Base-by-base conservation (phyloP, 176 grass and related monocot genomes). In the Cenchrus purpureus region DNA sequence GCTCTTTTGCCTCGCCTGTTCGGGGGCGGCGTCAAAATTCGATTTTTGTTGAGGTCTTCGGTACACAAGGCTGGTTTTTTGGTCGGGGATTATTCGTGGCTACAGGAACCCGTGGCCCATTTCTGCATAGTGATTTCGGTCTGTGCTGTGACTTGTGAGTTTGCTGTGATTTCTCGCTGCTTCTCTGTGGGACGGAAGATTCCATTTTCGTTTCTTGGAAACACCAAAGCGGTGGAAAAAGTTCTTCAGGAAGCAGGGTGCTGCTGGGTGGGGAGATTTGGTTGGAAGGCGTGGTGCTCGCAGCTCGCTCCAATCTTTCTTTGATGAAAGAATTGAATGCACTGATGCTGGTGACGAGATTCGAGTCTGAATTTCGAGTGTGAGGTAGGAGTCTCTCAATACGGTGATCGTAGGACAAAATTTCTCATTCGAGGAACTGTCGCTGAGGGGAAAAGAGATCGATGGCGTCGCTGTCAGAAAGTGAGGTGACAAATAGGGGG, bases 391-490 rank as follows among this genome's bases (percentile, higher is more conserved):
- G 8, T 71, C 19, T 71, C 19, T 46, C 7, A 20, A 53, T 76
- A 22, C 5, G 9, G 22, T 40, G 9, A 19, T 43, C 19, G 4
- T 25, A 10, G 32, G 14, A 46, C 7, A 37, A 22, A 32, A 32
- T 74, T 79, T 34, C 12, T 6, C 75, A 82, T 85, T 86, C 43
- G 59, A 79, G 67, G 42, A 68, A 48, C 71, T 86, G 46, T 59
- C 2, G 12, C 53, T 25, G 54, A 68, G 61, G 44, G 8, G 13
- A 55, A 43, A 79, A 71, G 72, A 82, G 25, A 68, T 88, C 68
- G 68, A 99, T 99, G 97, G 91, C 86, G 65, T 94, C 97, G 11
- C 34, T 70, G 25, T 81, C 86, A 19, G 85, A 78, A 59, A 84
- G 87, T 70, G 94, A 92, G 64, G 75, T 40, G 22, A 91, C 89